phyloP scores from a whole-genome alignment of 2,329 filamentous ascomycete genomes.

The Fusarium graminum region DNA sequence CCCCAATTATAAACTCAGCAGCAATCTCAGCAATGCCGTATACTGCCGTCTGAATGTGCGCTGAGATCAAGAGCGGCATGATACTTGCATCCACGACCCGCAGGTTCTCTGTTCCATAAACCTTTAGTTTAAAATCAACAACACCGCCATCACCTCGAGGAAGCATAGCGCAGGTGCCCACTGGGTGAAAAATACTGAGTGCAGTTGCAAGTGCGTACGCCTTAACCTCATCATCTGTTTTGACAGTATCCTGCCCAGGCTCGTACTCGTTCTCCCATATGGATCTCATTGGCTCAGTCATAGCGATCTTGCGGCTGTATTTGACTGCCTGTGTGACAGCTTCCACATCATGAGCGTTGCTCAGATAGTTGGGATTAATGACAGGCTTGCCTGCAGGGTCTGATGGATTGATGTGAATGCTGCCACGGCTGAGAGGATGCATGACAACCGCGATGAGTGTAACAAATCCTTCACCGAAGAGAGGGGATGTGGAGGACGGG shows the following conservation, averaged over 20 bases:
- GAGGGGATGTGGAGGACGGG: conserved; percentile 43
- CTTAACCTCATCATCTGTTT: conserved; percentile 37
- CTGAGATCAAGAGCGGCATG: conserved; percentile 63
- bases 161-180: conserved; percentile 62
- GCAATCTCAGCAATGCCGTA: conserved; percentile 66
- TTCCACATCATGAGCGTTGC: conserved; percentile 50
- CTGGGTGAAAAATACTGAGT: conserved; percentile 54
- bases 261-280: conserved; percentile 53
- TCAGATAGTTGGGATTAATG: conserved; percentile 46
- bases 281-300: conserved; percentile 50
- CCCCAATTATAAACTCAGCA: conserved; percentile 48
- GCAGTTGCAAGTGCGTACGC: conserved; percentile 37
- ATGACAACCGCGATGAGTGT: conserved; percentile 69
- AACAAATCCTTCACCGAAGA: conserved; percentile 50
- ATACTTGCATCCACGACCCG: conserved; percentile 64
- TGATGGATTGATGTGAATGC: conserved; percentile 40
- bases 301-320: conserved; percentile 51
- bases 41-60: conserved; percentile 64
- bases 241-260: conserved; percentile 42
- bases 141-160: conserved; percentile 60
- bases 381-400: conserved; percentile 37
- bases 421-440: conserved; percentile 65
- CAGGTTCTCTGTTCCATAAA: conserved; percentile 63
- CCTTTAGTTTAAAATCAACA: conserved; percentile 58
- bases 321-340: conserved; percentile 52